phyloP scores from a whole-genome alignment of 73 alveolate species.

The Uronychia binucleata region DNA sequence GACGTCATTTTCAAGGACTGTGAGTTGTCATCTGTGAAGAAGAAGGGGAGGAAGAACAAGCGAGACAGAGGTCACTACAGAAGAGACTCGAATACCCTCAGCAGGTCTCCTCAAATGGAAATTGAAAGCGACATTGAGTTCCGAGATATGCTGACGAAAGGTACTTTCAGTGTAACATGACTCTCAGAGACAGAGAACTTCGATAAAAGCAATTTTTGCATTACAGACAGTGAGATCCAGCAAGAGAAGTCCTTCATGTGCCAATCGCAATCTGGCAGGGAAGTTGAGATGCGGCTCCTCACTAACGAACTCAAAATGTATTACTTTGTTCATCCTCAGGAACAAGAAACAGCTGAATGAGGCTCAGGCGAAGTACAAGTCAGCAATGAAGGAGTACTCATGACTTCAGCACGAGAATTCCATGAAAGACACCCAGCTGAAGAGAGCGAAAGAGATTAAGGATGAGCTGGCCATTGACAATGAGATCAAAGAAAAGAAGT shows the following conservation, averaged over 20 bases:
- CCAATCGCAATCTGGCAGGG: not conserved
- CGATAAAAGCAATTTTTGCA: not conserved
- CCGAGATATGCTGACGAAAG: not conserved
- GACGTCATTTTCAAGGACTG: not conserved
- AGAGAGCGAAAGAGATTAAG: not conserved
- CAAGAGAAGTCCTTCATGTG: not conserved
- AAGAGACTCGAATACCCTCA: not conserved
- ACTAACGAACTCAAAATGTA: not conserved
- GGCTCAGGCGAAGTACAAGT: not conserved
- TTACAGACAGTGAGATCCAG: not conserved
- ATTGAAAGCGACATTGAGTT: not conserved
- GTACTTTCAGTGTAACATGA: not conserved
- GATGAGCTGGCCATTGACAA: not conserved
- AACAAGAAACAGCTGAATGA: not conserved
- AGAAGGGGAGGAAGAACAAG: not conserved
- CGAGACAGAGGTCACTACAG: not conserved
- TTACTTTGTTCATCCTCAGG: not conserved
- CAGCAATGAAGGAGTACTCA: constrained; percentile 1
- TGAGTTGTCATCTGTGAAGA: not conserved
- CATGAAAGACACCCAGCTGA: not conserved
- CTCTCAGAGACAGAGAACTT: not conserved
- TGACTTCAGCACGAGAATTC: not conserved
- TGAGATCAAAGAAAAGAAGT: not conserved
- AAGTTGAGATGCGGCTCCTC: not conserved
- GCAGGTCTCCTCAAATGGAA: not conserved